Conservation (phyloP, 768 basidiomycete genomes). For the Suillus fuscotomentosus region DNA sequence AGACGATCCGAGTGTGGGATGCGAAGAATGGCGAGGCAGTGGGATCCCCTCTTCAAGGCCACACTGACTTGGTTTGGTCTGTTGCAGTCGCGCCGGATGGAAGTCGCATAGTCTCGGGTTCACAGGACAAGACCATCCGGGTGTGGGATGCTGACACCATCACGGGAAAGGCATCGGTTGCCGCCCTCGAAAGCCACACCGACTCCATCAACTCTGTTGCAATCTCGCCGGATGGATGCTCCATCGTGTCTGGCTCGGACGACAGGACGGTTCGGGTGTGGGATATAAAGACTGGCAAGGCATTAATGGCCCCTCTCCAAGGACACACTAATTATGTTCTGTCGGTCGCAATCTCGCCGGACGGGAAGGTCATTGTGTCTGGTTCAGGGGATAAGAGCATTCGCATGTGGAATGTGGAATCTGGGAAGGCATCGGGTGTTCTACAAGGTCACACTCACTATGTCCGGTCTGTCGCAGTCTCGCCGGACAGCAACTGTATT, state of each 20-base stretch:
- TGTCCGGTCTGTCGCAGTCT: neutral
- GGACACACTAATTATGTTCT: neutral
- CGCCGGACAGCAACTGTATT: neutral
- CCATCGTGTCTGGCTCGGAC: neutral
- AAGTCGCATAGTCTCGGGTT: neutral
- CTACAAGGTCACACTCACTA: neutral
- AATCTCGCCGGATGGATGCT: neutral
- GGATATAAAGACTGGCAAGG: neutral
- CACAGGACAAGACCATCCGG: neutral
- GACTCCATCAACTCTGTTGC: neutral
- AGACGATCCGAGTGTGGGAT: too few species aligned
- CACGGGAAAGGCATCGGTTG: neutral
- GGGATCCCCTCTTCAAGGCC: neutral
- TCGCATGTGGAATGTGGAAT: neutral
- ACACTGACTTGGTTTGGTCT: neutral
- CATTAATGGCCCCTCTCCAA: neutral
- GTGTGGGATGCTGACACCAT: neutral
- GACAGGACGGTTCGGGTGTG: neutral
- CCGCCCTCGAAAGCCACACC: neutral
- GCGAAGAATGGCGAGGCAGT: neutral
- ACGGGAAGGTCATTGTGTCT: slow-evolving; percentile 4
- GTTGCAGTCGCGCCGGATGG: neutral
- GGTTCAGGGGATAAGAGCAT: slow-evolving; percentile 4
- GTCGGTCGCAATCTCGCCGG: neutral
- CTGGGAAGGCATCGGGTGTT: neutral